Base-by-base conservation (phyloP, 371 early-diverging fungal species). In the Mortierella sp. region DNA sequence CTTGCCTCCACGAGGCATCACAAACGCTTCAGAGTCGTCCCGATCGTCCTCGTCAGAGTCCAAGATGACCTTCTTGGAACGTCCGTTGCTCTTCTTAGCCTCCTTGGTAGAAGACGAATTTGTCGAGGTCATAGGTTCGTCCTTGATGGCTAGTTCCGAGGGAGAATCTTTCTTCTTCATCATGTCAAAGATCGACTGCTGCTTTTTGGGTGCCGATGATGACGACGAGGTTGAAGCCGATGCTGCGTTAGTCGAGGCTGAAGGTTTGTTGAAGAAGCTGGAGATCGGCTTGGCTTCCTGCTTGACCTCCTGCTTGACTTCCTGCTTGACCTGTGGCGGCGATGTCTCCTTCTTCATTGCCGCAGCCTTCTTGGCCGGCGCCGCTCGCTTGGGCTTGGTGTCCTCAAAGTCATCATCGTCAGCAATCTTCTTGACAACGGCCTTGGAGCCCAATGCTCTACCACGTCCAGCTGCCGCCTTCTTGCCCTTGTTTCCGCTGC, bases 181-280 rank as follows among this genome's bases (percentile, higher is more conserved):
- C 88, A 76, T 87, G 65, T 70, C 86, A 37, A 73, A 24, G 41
- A 75, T 73, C 66, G 68, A 67, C 41, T 58, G 85, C 44, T 70
- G 81, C 50, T 86, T 86, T 68, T 84, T 80, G 40, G 74, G 66
- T 37, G 69, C 55, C 14, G 73, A 13, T 8, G 77, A 53, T n/a
- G 68, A 43, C 16, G 74, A 14, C 4, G 52, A 29, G 34, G 45
- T 52, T 10, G 66, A 41, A 10, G 77, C 29, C 13, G 66, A 55
- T n/a, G 68, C 29, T 16, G 37, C 44, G 37, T 68, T 70, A 0
- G 74, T 55, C 2, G 79, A 34, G 11, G 76, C 61, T 22, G 61
- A 34, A 14, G 77, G 40, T 39, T 74, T 85, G 52, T 50, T 43
- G 53, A 78, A 55, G 53, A 74, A 68, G 55, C 31, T 34, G 34